Evolutionary conservation across 805 yeast species (phyloP).

Genomic region (Wickerhamomyces queroliae): DNA sequence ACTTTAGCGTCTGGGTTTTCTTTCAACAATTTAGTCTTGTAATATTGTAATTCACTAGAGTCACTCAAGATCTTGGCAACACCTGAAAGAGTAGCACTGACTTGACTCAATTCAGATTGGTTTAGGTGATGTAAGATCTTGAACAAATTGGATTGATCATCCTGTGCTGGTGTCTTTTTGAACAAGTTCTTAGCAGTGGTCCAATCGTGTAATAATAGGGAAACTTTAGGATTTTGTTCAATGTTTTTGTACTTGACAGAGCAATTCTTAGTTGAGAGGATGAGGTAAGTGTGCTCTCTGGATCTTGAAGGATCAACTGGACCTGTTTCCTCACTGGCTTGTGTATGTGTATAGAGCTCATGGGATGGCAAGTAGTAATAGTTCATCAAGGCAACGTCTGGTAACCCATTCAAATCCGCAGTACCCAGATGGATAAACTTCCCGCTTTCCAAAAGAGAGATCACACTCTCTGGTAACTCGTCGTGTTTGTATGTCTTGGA

Average conservation of each 20-base stretch:
- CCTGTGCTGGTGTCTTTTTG: conserved; percentile 24
- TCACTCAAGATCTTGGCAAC: conserved; percentile 50
- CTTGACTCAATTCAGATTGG: conserved; percentile 70
- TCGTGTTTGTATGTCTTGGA: conserved; percentile 21
- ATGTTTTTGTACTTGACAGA: conserved; percentile 77
- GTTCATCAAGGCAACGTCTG: conserved; percentile 90
- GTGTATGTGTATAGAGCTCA: conserved; percentile 21
- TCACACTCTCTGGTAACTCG: conserved; percentile 31
- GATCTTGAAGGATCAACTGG: conserved; percentile 24
- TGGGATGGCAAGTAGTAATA: conserved; percentile 57
- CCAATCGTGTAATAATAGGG: conserved; percentile 90
- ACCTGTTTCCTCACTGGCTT: conserved; percentile 10
- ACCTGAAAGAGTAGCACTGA: conserved; percentile 80
- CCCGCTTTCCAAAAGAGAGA: conserved; percentile 48
- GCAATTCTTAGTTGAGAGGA: conserved; percentile 64
- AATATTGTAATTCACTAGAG: conserved; percentile 49
- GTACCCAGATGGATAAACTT: conserved; percentile 84
- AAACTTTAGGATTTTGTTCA: conserved; percentile 64
- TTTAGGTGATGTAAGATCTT: conserved; percentile 71
- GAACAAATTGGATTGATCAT: conserved; percentile 38
- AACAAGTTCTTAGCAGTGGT: conserved; percentile 49
- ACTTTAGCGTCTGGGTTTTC: conserved; percentile 65
- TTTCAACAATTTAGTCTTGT: conserved; percentile 53
- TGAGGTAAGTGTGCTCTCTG: conserved; percentile 42
- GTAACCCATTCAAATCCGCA: conserved; percentile 49